Evolutionary conservation across 108 stramenopile genomes (phyloP).

Genomic region (Skeletonema potamos): DNA sequence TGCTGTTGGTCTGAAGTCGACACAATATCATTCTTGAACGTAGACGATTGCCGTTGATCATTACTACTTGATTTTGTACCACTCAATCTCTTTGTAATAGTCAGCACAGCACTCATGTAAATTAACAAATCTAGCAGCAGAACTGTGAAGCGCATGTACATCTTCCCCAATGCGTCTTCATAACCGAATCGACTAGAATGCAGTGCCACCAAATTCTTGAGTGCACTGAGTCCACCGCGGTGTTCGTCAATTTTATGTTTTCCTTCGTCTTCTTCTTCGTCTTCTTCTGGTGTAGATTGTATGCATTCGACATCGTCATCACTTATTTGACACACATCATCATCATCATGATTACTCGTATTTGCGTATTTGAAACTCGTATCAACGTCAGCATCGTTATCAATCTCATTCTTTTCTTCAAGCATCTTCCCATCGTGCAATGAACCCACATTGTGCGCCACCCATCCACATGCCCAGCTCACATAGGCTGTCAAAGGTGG

Average conservation of each 20-base stretch:
- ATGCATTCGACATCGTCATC: background rate
- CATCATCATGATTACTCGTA: background rate
- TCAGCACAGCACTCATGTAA: conserved; percentile 62
- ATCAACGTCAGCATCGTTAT: background rate
- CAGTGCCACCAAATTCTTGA: conserved; percentile 53
- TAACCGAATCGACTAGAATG: conserved; percentile 72
- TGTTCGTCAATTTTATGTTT: background rate
- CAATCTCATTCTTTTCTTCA: background rate
- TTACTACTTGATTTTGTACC: background rate
- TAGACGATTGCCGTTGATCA: background rate
- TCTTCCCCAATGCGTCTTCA: conserved; percentile 75
- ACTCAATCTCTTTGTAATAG: conserved; percentile 8
- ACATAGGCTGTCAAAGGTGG: conserved; percentile 93
- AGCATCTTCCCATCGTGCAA: conserved; percentile 12
- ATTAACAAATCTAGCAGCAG: conserved; percentile 61
- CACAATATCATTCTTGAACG: background rate
- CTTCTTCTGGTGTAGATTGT: background rate
- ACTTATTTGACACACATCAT: background rate
- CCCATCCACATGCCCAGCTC: conserved; percentile 61
- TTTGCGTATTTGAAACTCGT: background rate
- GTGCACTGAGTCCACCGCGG: conserved; percentile 20
- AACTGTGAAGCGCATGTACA: conserved; percentile 84
- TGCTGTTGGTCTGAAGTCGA: conserved; percentile 1
- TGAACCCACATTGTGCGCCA: conserved; percentile 59
- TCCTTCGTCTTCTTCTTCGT: no score